phyloP scores from a whole-genome alignment of 2,329 filamentous ascomycete species.

The Arthrobotrys sinensis region DNA sequence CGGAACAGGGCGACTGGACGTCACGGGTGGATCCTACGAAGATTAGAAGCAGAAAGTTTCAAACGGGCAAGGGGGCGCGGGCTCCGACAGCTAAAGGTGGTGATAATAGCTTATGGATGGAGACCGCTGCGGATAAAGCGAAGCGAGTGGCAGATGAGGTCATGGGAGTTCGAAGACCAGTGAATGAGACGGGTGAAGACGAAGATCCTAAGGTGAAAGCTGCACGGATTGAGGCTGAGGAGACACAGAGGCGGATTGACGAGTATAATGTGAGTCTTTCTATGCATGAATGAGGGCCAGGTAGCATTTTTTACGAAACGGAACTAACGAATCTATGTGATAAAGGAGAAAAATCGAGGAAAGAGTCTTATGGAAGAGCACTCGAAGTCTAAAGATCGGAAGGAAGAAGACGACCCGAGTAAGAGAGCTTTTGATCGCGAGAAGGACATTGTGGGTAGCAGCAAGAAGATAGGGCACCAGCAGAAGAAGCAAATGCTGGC shows the following conservation, averaged over 20 bases:
- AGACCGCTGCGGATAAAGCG: slow-evolving; percentile 90
- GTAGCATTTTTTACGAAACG: slow-evolving; percentile 21
- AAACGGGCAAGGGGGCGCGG: slow-evolving; percentile 76
- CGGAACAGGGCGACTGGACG: slow-evolving; percentile 71
- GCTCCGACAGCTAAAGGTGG: slow-evolving; percentile 68
- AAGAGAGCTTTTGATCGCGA: slow-evolving; percentile 89
- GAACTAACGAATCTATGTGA: slow-evolving; percentile 60
- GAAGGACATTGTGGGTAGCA: slow-evolving; percentile 88
- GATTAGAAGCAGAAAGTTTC: slow-evolving; percentile 85
- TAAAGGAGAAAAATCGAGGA: slow-evolving; percentile 70
- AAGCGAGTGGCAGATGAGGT: slow-evolving; percentile 85
- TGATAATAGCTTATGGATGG: slow-evolving; percentile 83
- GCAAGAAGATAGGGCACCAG: slow-evolving; percentile 77
- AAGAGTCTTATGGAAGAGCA: slow-evolving; percentile 76
- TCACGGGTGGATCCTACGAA: slow-evolving; percentile 85
- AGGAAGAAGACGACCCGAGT: slow-evolving; percentile 90
- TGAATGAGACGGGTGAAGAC: slow-evolving; percentile 58
- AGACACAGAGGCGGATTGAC: slow-evolving; percentile 71
- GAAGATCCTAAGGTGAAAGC: slow-evolving; percentile 60
- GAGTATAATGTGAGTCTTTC: slow-evolving; percentile 74
- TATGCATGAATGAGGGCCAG: slow-evolving; percentile 3
- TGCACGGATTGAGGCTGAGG: slow-evolving; percentile 67
- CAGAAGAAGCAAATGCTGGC: slow-evolving; percentile 85
- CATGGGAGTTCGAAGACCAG: slow-evolving; percentile 75
- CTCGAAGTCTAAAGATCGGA: slow-evolving; percentile 70